Evolutionary conservation across 257 asterid genomes (phyloP).

Genomic region (Gentiana macrophylla): DNA sequence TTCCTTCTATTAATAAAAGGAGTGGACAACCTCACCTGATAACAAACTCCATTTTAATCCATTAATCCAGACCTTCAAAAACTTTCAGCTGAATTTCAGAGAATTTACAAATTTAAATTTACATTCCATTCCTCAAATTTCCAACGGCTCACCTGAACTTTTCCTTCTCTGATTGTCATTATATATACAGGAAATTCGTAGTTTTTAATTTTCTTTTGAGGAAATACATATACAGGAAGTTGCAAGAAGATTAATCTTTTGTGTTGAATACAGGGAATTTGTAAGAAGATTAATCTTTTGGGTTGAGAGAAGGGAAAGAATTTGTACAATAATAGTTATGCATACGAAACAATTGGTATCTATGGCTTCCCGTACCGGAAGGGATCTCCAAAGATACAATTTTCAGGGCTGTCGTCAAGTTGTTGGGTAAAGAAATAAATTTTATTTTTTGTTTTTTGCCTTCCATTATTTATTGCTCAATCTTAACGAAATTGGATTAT

Average conservation of each 20-base stretch:
- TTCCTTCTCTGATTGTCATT: background rate
- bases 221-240: background rate
- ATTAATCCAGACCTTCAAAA: too few relatives aligned
- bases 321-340: background rate
- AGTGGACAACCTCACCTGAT: too few relatives aligned
- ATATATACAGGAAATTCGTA: background rate
- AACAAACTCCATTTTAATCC: too few relatives aligned
- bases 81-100: too few relatives aligned
- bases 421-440: slow-evolving; percentile 37
- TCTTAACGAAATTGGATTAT: background rate
- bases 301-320: background rate
- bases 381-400: slow-evolving; percentile 34
- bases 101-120: background rate
- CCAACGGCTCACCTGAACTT: slow-evolving; percentile 7
- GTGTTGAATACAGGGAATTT: slow-evolving; percentile 1
- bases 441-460: background rate
- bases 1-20: too few relatives aligned
- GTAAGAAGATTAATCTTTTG: too few relatives aligned
- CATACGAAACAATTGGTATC: slow-evolving; percentile 22
- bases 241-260: too few relatives aligned
- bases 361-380: slow-evolving; percentile 35
- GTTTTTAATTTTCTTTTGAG: background rate
- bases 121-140: slow-evolving; percentile 3
- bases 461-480: background rate
- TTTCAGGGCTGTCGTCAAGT: slow-evolving; percentile 38